Percentiles rank a stretch among this genome's conserved stretches.
phyloP scores from a whole-genome alignment of 1,139 yeast genomes.

The Scheffersomyces insectosa region DNA sequence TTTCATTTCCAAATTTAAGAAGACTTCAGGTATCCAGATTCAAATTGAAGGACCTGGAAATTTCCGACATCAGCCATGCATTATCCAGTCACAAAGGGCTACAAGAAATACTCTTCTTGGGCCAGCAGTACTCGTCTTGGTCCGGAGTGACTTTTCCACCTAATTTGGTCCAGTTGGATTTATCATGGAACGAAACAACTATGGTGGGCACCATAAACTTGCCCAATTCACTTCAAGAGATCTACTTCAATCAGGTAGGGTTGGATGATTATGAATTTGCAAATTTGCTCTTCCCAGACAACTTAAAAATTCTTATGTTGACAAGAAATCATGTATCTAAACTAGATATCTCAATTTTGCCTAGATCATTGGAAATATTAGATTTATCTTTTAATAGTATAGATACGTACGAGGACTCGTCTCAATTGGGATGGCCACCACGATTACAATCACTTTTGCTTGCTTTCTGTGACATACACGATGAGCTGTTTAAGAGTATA shows the following conservation, averaged over 20 bases:
- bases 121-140: conserved; percentile 36
- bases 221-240: conserved; percentile 20
- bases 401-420: conserved; percentile 10
- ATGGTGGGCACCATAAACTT: conserved; percentile 16
- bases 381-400: conserved; percentile 30
- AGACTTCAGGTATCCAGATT: conserved; percentile 32
- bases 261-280: conserved; percentile 15
- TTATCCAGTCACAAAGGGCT: conserved; percentile 14
- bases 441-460: conserved; percentile 26
- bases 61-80: conserved; percentile 1
- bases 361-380: conserved; percentile 26
- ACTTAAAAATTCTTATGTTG: conserved; percentile 34
- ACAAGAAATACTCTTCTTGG: conserved; percentile 30
- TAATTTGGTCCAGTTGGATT: conserved; percentile 28
- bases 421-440: conserved; percentile 29
- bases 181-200: conserved; percentile 34
- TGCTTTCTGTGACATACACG: conserved; percentile 22
- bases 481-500: conserved; percentile 17
- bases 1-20: conserved; percentile 27
- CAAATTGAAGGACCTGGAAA: conserved; percentile 14
- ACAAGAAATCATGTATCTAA: conserved; percentile 28
- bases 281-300: conserved; percentile 18
- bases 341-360: conserved; percentile 25
- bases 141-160: conserved; percentile 19
- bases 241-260: conserved; percentile 35